Evolutionary conservation across 371 early-diverging fungal genomes (phyloP).

Genomic region (Amoeboaphelidium protococcarum): DNA sequence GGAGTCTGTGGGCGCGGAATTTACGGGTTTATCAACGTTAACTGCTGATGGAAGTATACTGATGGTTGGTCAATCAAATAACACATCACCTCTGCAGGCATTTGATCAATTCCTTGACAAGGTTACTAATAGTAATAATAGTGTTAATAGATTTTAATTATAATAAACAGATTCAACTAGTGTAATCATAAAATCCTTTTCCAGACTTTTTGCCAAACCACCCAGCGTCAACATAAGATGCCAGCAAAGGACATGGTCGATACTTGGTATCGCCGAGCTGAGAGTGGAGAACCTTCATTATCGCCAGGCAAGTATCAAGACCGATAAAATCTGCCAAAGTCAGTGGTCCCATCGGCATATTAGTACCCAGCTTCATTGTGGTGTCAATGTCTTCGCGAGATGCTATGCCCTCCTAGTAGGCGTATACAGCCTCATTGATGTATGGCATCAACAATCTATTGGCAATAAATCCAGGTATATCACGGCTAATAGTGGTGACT

Average conservation of each 20-base stretch:
- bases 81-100: no score
- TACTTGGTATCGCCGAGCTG: slow-evolving; percentile 92
- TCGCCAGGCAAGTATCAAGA: slow-evolving; percentile 84
- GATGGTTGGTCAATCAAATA: no score
- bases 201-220: slow-evolving; percentile 83
- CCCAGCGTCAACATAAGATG: slow-evolving; percentile 87
- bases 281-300: slow-evolving; percentile 74
- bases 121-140: no score
- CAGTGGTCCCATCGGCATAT: slow-evolving; percentile 92
- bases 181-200: slow-evolving; percentile 65
- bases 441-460: slow-evolving; percentile 93
- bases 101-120: no score
- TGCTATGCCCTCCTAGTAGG: slow-evolving; percentile 69
- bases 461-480: slow-evolving; percentile 91
- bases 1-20: no score
- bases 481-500: slow-evolving; percentile 52
- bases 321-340: slow-evolving; percentile 93
- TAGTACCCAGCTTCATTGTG: slow-evolving; percentile 89
- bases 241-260: slow-evolving; percentile 66
- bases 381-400: slow-evolving; percentile 86
- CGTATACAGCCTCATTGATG: slow-evolving; percentile 84
- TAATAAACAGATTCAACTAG: no score
- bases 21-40: no score
- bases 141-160: no score
- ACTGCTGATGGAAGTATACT: no score